Conservation (phyloP, 2,329 filamentous ascomycete species). For the Fusarium siculi region DNA sequence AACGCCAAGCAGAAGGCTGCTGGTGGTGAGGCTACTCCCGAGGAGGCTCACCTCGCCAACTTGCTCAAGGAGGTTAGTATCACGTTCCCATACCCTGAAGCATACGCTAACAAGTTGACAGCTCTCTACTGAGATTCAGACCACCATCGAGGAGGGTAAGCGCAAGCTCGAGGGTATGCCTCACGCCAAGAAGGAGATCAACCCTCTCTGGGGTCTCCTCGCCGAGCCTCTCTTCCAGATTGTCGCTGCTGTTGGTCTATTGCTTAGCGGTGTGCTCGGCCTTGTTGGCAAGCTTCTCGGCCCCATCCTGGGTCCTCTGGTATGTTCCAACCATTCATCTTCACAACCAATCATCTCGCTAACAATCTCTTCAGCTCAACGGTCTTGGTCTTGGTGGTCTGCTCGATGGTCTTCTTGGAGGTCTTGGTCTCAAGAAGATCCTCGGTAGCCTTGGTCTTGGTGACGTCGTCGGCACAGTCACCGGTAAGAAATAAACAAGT, state of each 20-base stretch:
- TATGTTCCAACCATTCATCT: conserved; percentile 1
- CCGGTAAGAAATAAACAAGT: conserved; percentile 46
- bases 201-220: conserved; percentile 86
- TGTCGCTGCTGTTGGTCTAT: conserved; percentile 84
- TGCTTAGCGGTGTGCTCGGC: conserved; percentile 84
- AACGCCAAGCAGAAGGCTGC: conserved; percentile 86
- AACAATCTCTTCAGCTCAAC: conserved; percentile 61
- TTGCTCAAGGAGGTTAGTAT: conserved; percentile 76
- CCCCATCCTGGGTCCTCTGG: conserved; percentile 34
- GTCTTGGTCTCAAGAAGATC: conserved; percentile 79
- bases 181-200: conserved; percentile 93
- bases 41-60: conserved; percentile 87
- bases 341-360: conserved; percentile 7
- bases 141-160: conserved; percentile 88
- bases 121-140: conserved; percentile 81
- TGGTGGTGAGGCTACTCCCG: conserved; percentile 71
- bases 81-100: not conserved
- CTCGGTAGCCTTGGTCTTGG: conserved; percentile 78
- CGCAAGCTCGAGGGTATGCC: conserved; percentile 92
- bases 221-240: conserved; percentile 93
- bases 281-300: conserved; percentile 79
- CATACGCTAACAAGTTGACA: conserved; percentile 43
- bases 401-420: conserved; percentile 81
- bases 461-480: conserved; percentile 54
- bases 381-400: conserved; percentile 85